Evolutionary conservation across 441 rosid species (phyloP), one percentile per base, ranked within the genome.

Genomic region (Lagerstroemia fauriei): DNA sequence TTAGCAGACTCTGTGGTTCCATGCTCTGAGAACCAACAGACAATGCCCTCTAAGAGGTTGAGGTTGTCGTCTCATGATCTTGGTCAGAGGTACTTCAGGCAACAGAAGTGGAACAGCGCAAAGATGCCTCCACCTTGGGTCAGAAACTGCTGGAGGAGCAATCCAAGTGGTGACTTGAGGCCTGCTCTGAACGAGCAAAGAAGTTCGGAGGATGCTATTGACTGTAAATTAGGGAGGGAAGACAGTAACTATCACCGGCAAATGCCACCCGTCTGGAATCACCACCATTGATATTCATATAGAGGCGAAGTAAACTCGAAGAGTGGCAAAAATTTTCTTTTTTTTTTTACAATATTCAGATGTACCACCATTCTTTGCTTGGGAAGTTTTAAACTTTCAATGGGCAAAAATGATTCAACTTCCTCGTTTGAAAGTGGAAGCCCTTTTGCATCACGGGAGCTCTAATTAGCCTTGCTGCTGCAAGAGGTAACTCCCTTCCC

Each of bases 71-170:
- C 94, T 3, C 83, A 84, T 66, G 97, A 92, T 87, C 80, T 94
- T 88, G 94, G 95, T 78, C 91, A 82, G 84, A 92, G 92, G 86
- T 93, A 91, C 91, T 95, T 92, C 77, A 91, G 91, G 88, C 97
- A 93, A 87, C 99, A 92, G 87, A 95, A 94, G 87, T 89, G 91
- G 89, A 93, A 86, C 82, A 85, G 81, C 17, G 32, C 77, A 8
- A 82, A 78, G 63, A 50, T 69, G 71, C 76, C 73, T 71, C 91
- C 91, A 11, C 90, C 89, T 1, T 89, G 91, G 91, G 81, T 86
- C 16, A 75, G 78, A 34, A 75, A 46, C 31, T 25, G 78, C 78
- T 75, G 78, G 78, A 56, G 78, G 63, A 48, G 27, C 63, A 17
- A 32, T 24, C 32, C 41, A 48, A 56, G 24, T 0, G 63, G 65